These are phyloP conservation scores for Phaeosphaeriaceae sp. DNA, from an alignment of 2,329 filamentous ascomycete genomes.

Conservation along the genomic window DNA sequence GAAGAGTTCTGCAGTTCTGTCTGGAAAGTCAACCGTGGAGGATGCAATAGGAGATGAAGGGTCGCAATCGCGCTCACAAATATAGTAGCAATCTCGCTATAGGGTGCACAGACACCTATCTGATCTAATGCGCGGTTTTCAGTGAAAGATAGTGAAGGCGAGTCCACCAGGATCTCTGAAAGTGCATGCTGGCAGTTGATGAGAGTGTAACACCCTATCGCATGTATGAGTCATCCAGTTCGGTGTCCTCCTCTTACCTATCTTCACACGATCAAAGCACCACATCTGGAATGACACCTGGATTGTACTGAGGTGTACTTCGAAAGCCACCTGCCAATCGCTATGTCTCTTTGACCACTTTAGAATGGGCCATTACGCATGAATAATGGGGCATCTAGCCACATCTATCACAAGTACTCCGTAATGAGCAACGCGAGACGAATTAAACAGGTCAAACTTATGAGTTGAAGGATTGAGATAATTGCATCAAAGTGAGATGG, in stretches of 20 bases:
- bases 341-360: not conserved
- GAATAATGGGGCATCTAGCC: not conserved
- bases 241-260: not conserved
- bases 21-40: not conserved
- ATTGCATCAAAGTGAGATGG: not conserved
- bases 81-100: not conserved
- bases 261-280: not conserved
- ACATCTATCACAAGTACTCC: not conserved
- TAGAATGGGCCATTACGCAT: not conserved
- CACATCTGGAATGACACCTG: not conserved
- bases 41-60: not conserved
- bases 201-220: too few species aligned
- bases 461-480: not conserved
- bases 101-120: not conserved
- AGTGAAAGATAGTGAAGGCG: not conserved
- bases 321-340: not conserved
- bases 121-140: not conserved
- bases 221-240: not conserved
- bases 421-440: not conserved
- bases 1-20: slow-evolving; percentile 2
- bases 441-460: not conserved
- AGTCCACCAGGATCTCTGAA: not conserved
- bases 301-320: not conserved
- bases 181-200: not conserved
- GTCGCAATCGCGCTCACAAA: not conserved